Conservation (phyloP, 2,329 filamentous ascomycete species). For the Cordyceps farinosa region DNA sequence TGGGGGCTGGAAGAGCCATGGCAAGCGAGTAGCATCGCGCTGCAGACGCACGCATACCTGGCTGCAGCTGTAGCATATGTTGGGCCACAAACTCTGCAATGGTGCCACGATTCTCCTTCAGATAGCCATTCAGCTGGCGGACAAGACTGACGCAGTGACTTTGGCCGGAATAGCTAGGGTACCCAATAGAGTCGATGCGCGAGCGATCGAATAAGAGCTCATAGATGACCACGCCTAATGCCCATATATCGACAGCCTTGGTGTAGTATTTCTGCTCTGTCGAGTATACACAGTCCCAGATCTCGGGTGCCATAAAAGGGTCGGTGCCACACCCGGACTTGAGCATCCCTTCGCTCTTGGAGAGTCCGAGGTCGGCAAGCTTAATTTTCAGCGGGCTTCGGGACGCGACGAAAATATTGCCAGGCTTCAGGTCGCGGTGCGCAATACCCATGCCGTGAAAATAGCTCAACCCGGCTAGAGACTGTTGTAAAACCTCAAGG, state of each 20-base stretch:
- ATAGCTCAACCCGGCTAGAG: not conserved
- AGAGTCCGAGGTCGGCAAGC: slow-evolving; percentile 1
- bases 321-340: not conserved
- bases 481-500: not conserved
- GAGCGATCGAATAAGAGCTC: not conserved
- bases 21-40: not conserved
- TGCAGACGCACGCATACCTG: not conserved
- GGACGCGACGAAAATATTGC: not conserved
- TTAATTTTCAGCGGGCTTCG: not conserved
- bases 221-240: not conserved
- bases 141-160: not conserved
- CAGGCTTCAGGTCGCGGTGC: slow-evolving; percentile 1
- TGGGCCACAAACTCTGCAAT: not conserved
- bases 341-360: not conserved
- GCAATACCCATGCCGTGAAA: not conserved
- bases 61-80: not conserved
- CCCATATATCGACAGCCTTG: slow-evolving; percentile 4
- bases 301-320: not conserved
- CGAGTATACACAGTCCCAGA: not conserved
- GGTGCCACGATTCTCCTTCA: not conserved
- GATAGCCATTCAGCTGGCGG: not conserved
- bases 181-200: no score
- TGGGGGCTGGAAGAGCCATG: not conserved
- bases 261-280: not conserved
- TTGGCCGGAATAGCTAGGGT: no score